Conservation (phyloP, 176 grass and related monocot species). For the Saccharum officinarum region DNA sequence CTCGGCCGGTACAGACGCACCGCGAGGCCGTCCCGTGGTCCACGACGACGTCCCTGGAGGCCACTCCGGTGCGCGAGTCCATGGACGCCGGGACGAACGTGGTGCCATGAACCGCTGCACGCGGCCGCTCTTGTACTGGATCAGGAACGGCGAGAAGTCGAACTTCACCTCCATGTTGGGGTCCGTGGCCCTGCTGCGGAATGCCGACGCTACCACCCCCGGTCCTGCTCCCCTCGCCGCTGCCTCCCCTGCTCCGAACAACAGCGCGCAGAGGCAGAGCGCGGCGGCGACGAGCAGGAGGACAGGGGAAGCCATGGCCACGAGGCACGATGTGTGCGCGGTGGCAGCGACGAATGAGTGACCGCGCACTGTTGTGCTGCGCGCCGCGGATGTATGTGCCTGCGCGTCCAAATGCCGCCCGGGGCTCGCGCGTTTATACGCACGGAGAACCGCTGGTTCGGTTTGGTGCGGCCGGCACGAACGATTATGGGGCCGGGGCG, state of each 20-base stretch:
- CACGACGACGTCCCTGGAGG: slow-evolving; percentile 57
- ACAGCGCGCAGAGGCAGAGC: neutral
- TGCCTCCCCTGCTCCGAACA: neutral
- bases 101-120: slow-evolving; percentile 60
- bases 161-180: slow-evolving; percentile 55
- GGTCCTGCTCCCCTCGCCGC: neutral
- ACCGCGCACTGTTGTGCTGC: neutral
- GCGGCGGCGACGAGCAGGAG: neutral
- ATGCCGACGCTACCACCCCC: neutral
- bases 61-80: slow-evolving; percentile 47
- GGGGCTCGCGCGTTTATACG: slow-evolving; percentile 27
- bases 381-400: neutral
- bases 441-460: neutral
- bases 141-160: slow-evolving; percentile 65
- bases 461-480: neutral
- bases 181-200: slow-evolving; percentile 25
- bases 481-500: neutral
- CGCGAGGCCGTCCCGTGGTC: slow-evolving; percentile 35
- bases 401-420: neutral
- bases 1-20: slow-evolving; percentile 59
- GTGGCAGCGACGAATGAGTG: neutral
- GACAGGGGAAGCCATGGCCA: slow-evolving; percentile 1
- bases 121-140: slow-evolving; percentile 54
- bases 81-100: slow-evolving; percentile 30
- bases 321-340: neutral